Evolutionary conservation across 2,329 filamentous ascomycete genomes (phyloP).

Genomic region (Sporothrix pseudoabietina): DNA sequence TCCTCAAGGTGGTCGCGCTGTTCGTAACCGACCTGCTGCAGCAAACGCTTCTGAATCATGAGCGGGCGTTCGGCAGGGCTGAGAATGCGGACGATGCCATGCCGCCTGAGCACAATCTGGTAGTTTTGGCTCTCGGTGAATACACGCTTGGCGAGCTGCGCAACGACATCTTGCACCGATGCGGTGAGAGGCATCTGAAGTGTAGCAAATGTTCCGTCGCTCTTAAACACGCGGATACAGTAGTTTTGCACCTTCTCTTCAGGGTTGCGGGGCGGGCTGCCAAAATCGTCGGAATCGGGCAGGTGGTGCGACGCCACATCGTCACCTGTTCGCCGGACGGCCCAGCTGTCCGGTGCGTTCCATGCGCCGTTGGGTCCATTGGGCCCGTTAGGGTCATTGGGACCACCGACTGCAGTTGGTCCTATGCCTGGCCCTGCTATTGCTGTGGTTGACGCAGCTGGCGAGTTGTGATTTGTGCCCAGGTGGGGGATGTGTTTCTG

Average conservation of each 20-base stretch:
- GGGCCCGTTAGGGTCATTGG: constrained; percentile 49
- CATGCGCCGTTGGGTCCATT: constrained; percentile 64
- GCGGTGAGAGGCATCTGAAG: constrained; percentile 82
- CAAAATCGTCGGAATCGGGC: constrained; percentile 68
- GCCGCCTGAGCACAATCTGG: constrained; percentile 91
- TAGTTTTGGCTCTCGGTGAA: constrained; percentile 92
- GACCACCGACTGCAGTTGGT: background rate
- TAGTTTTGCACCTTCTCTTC: constrained; percentile 78
- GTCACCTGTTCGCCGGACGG: constrained; percentile 73
- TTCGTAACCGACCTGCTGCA: constrained; percentile 91
- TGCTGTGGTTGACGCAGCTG: background rate
- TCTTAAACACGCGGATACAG: constrained; percentile 93
- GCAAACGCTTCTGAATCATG: constrained; percentile 84
- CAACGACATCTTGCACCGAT: constrained; percentile 81
- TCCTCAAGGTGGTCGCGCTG: constrained; percentile 87
- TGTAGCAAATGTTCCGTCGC: constrained; percentile 91
- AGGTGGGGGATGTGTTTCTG: constrained; percentile 37
- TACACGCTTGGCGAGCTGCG: constrained; percentile 92
- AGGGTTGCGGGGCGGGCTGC: constrained; percentile 61
- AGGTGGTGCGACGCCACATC: constrained; percentile 57
- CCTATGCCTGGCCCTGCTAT: constrained; percentile 31
- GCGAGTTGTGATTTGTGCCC: constrained; percentile 12
- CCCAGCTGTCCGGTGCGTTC: constrained; percentile 97
- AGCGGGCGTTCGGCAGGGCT: constrained; percentile 78
- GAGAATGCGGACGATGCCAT: constrained; percentile 83